Evolutionary conservation across 345 rosid species (phyloP), one percentile per base, ranked within the genome.

Genomic region (Microthlaspi erraticum): DNA sequence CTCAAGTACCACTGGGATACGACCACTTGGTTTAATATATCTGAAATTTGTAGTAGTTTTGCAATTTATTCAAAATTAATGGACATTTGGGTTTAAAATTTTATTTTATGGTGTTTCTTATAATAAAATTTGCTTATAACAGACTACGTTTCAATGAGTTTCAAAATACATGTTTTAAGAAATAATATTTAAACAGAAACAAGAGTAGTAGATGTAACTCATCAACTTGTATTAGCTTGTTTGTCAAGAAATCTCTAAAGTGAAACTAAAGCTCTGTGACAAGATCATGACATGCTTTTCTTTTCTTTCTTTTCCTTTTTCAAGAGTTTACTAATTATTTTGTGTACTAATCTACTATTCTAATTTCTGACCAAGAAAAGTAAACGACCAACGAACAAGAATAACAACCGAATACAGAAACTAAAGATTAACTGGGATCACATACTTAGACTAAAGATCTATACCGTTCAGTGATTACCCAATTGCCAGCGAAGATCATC

Each of bases 231-330:
- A 26, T 39, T 57, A 41, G 14, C 72, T 51, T 66, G 56, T 66
- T 74, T 13, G 9, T 67, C 73, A 74, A 56, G 73, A 51, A 67
- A 74, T 36, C 78, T 60, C 39, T 29, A 73, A 73, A 73, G 77
- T 39, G 5, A 6, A 37, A 72, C 59, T 53, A 66, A 66, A 66
- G 70, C 37, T 51, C 49, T 52, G 16, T 20, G 8, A 13, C 33
- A 51, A 20, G 70, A 65, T 26, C 29, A 26, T 11, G 19, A 57
- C 16, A 20, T 36, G 16, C 73, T 74, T 51, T 64, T 26, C 13
- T 26, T 6, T 19, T 49, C 36, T 48, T 2, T 16, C 20, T 26
- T 51, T 69, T 10, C 3, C 5, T 12, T 32, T 53, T 23, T 44
- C 45, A 52, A 52, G 12, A 52, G 17, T 50, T 49, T 49, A 41